Percentiles rank a stretch among this genome's conserved stretches.
These are phyloP conservation scores for Pestalotiopsis sp. DNA, from an alignment of 2,329 filamentous ascomycete species.

Conservation along the genomic window DNA sequence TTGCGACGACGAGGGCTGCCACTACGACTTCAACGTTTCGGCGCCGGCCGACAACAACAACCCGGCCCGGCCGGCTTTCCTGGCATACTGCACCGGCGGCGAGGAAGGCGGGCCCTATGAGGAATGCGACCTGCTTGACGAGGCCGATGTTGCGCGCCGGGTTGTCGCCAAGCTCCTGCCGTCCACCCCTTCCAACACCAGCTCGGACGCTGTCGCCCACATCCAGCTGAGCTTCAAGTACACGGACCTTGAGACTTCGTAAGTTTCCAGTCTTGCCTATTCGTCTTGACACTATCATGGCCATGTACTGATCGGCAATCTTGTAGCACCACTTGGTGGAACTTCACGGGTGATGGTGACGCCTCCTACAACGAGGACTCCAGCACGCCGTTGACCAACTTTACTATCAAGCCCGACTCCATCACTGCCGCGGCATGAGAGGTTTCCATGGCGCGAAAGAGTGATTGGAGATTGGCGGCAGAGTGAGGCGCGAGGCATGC, in stretches of 20 bases:
- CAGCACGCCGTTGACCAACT: constrained; percentile 25
- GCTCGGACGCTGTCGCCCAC: constrained; percentile 19
- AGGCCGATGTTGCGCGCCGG: constrained; percentile 21
- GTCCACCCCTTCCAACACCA: constrained; percentile 15
- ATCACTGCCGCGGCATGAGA: constrained; percentile 28
- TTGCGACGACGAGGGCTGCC: constrained; percentile 22
- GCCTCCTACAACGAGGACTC: constrained; percentile 29
- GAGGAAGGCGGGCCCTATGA: constrained; percentile 30
- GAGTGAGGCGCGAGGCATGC: background rate
- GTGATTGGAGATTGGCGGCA: background rate
- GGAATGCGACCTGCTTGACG: constrained; percentile 25
- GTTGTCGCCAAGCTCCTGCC: constrained; percentile 33
- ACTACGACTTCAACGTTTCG: constrained; percentile 35
- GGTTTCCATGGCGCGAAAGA: background rate
- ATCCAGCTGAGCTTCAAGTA: constrained; percentile 35
- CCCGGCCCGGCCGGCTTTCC: constrained; percentile 31
- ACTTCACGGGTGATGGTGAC: constrained; percentile 32
- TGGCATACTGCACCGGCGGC: constrained; percentile 31
- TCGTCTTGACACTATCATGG: background rate
- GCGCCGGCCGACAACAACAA: constrained; percentile 27
- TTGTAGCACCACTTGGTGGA: constrained; percentile 31
- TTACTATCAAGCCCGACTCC: constrained; percentile 31
- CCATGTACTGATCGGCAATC: background rate
- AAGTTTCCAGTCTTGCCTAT: constrained; percentile 17
- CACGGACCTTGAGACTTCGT: constrained; percentile 28